Base-by-base conservation (phyloP, 2,329 filamentous ascomycete genomes). In the Aureobasidium melanogenum region DNA sequence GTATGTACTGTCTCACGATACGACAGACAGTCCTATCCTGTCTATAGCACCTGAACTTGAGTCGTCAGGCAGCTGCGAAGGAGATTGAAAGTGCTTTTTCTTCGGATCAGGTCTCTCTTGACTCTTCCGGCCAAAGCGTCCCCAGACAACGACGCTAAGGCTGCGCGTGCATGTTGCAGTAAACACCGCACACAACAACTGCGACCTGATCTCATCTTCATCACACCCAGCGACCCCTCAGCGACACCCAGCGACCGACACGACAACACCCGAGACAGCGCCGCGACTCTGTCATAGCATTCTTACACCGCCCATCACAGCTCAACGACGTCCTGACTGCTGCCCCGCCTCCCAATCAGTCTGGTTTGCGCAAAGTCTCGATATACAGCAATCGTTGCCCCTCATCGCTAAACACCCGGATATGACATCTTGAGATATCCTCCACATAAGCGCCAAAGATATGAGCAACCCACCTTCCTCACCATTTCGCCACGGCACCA, bases 401-500 rank as follows among this genome's bases (percentile, higher is more conserved):
- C 28, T 28, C 54, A 43, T 36, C 19, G 19, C 41, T 15, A 17
- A 5, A 34, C 24, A 19, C 30, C 24, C 47, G 44, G 56, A 39
- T 7, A 59, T 59, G 56, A 22, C 44, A 46, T 46, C 39, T 57
- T 57, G 54, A 59, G 19, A 22, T 58, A 26, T 15, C 12, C 41
- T 24, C 19, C 30, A 46, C 24, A 19, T 17, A 50, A 59, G 56
- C 34, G 56, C 44, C 43, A 50, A 19, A 43, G 36, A 22, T 38
- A 62, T 62, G 61, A 54, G 55, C 62, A 68, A 55, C 62, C 71
- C 72, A 68, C 68, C 70, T 9, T 73, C 72, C 19, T 73, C 72
- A 52, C 72, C 72, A 48, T 63, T 73, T 63, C 71, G 72, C 59
- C 67, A 70, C 22, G 71, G 71, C 65, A 67, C 71, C 43, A 69